These are phyloP conservation scores for Ustilago cynodontis DNA, from an alignment of 1,284 basidiomycete species.

Conservation along the genomic window DNA sequence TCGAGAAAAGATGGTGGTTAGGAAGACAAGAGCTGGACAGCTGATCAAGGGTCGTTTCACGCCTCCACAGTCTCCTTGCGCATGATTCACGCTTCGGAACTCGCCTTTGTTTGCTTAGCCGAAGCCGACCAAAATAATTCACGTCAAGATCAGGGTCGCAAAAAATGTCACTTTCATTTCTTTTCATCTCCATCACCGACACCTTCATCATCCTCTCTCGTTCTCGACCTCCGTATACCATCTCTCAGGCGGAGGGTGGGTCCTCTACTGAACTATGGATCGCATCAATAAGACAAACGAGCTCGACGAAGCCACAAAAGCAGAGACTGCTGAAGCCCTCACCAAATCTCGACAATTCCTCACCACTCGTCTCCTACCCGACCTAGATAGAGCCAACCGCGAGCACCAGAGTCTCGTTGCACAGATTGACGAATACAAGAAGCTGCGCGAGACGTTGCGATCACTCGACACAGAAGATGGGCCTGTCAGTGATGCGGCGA, in stretches of 20 bases:
- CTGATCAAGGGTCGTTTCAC: neutral
- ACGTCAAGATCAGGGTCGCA: conserved; percentile 6
- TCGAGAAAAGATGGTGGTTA: neutral
- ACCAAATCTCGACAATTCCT: conserved; percentile 46
- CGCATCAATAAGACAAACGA: conserved; percentile 32
- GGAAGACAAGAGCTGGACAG: neutral
- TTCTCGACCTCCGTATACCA: too few relatives aligned
- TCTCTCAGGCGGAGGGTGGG: too few relatives aligned
- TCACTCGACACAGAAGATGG: conserved; percentile 22
- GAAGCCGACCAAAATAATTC: conserved; percentile 11
- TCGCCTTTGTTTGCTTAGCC: conserved; percentile 20
- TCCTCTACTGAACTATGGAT: conserved; percentile 39
- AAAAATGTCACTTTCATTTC: neutral
- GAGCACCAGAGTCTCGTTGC: conserved; percentile 36
- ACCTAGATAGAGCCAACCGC: conserved; percentile 42
- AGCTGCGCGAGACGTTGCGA: conserved; percentile 32
- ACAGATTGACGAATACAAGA: conserved; percentile 45
- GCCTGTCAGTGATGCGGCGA: conserved; percentile 1
- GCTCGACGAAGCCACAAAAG: conserved; percentile 45
- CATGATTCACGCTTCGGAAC: conserved; percentile 12
- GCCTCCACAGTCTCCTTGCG: neutral
- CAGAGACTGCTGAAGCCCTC: conserved; percentile 43
- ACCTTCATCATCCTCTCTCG: neutral
- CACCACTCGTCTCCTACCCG: conserved; percentile 40
- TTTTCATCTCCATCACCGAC: conserved; percentile 5